Evolutionary conservation across 78 protist genomes (phyloP).

Genomic region (Cavenderia fasciculata): DNA sequence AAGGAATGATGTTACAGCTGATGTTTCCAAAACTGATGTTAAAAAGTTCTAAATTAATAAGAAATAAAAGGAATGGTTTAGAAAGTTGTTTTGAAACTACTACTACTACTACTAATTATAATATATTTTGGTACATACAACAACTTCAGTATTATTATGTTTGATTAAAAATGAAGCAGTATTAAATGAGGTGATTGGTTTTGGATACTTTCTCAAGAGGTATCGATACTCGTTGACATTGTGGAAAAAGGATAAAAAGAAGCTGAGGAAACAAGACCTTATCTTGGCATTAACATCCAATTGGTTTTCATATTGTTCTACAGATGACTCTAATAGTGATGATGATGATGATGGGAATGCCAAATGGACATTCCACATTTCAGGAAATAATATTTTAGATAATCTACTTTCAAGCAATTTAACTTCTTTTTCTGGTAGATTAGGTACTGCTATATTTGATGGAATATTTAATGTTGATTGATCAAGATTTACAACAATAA

Average conservation of each 20-base stretch:
- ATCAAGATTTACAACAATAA: conserved; percentile 78
- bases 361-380: background rate
- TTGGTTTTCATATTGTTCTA: background rate
- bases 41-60: conserved; percentile 25
- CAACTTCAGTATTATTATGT: conserved; percentile 44
- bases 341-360: conserved; percentile 27
- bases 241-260: conserved; percentile 60
- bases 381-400: conserved; percentile 34
- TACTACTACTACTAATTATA: background rate
- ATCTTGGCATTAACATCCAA: conserved; percentile 4
- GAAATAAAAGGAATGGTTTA: background rate
- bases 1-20: conserved; percentile 62
- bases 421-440: conserved; percentile 27
- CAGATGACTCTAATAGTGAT: too few relatives aligned
- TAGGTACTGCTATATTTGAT: background rate
- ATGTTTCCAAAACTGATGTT: conserved; percentile 62
- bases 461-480: conserved; percentile 8
- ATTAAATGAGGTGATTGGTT: conserved; percentile 67
- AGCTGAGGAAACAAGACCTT: conserved; percentile 42
- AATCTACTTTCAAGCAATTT: background rate
- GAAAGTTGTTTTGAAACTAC: background rate
- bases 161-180: conserved; percentile 62
- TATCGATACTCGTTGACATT: conserved; percentile 36
- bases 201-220: conserved; percentile 71
- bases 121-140: conserved; percentile 18